Conservation (phyloP, 306 rosid species). For the Lablab purpureus region DNA sequence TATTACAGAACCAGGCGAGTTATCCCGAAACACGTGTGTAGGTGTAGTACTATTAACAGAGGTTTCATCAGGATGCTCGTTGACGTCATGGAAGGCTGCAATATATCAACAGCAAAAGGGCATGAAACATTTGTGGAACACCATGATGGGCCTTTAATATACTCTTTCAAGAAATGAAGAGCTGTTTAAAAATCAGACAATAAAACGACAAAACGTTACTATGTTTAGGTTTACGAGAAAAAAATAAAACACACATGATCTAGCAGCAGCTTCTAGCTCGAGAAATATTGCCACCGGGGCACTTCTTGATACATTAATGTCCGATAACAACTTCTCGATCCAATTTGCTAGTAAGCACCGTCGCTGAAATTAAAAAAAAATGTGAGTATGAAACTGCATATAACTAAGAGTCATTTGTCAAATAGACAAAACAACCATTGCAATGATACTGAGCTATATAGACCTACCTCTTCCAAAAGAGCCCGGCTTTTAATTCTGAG, state of each 20-base stretch:
- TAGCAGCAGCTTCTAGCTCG: conserved; percentile 97
- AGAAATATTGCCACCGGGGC: conserved; percentile 79
- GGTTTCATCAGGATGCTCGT: conserved; percentile 57
- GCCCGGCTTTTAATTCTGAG: conserved; percentile 64
- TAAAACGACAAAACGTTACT: not conserved
- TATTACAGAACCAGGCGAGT: conserved; percentile 54
- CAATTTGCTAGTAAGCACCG: conserved; percentile 80
- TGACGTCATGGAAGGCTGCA: conserved; percentile 71
- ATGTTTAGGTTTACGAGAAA: conserved; percentile 43
- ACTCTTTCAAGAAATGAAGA: conserved; percentile 24
- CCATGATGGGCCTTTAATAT: not conserved
- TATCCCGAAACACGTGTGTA: conserved; percentile 51
- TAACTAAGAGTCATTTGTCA: not conserved
- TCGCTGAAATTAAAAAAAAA: conserved; percentile 73
- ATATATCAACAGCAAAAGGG: conserved; percentile 42
- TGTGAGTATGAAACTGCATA: conserved; percentile 38
- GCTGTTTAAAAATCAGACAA: conserved; percentile 15
- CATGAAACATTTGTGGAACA: conserved; percentile 30
- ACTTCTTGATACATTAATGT: conserved; percentile 89
- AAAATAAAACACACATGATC: conserved; percentile 67
- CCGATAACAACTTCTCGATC: conserved; percentile 83
- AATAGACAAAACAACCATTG: not conserved
- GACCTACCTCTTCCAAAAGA: conserved; percentile 87
- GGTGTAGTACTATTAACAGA: conserved; percentile 53
- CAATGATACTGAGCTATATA: not conserved